Evolutionary conservation across 192 early-diverging fungal genomes (phyloP).

Genomic region (Backusella westeae): DNA sequence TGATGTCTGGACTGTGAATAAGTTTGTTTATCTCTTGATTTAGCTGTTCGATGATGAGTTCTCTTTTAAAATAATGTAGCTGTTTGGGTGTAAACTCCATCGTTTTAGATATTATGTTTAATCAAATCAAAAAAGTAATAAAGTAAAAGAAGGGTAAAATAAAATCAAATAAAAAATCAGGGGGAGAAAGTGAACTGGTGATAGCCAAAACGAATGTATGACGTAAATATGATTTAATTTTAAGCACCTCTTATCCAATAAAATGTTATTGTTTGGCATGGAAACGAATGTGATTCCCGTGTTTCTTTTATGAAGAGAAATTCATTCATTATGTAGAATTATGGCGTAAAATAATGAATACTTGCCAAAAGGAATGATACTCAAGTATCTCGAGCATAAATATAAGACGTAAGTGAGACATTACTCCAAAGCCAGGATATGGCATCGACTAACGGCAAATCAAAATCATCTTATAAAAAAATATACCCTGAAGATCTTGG

Average conservation of each 20-base stretch:
- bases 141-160: not conserved
- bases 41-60: conserved; percentile 45
- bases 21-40: conserved; percentile 39
- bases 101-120: not conserved
- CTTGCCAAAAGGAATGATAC: too few species aligned
- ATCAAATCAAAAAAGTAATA: not conserved
- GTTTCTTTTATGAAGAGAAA: too few species aligned
- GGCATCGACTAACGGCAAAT: too few species aligned
- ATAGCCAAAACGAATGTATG: not conserved
- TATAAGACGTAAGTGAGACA: too few species aligned
- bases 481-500: too few species aligned
- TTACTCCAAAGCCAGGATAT: too few species aligned
- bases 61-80: conserved; percentile 53
- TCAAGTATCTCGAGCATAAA: too few species aligned
- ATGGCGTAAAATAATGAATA: too few species aligned
- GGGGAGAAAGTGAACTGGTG: not conserved
- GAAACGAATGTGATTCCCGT: not conserved
- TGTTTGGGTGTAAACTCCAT: conserved; percentile 37
- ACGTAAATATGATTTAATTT: not conserved
- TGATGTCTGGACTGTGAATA: conserved; percentile 13
- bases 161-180: not conserved
- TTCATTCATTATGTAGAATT: too few species aligned
- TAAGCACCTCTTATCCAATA: not conserved
- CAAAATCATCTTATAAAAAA: too few species aligned
- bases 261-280: not conserved